phyloP scores from a whole-genome alignment of 768 basidiomycete species.

The Clitopilus hobsonii region DNA sequence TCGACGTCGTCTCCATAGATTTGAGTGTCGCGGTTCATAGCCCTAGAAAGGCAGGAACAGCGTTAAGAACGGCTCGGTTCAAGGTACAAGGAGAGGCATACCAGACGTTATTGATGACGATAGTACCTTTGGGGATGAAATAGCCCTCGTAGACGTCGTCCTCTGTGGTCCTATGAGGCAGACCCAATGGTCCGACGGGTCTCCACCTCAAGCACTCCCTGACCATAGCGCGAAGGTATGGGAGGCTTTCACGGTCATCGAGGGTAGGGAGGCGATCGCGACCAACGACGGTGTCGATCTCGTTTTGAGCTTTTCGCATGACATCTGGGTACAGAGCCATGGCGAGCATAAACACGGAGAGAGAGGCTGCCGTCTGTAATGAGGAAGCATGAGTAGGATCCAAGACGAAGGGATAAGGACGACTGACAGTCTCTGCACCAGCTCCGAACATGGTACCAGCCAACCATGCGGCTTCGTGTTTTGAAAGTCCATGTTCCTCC shows the following conservation, averaged over 20 bases:
- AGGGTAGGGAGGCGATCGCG: constrained; percentile 19
- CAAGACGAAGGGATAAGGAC: background rate
- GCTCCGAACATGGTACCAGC: too few relatives aligned
- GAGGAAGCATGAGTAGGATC: too few relatives aligned
- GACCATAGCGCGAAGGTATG: constrained; percentile 19
- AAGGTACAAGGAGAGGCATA: constrained; percentile 11
- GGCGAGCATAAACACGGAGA: constrained; percentile 19
- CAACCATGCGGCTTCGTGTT: too few relatives aligned
- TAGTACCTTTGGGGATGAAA: constrained; percentile 14
- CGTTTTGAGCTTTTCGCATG: constrained; percentile 19
- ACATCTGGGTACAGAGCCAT: constrained; percentile 22
- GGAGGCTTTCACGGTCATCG: constrained; percentile 15
- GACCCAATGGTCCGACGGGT: constrained; percentile 16
- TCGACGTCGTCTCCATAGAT: constrained; percentile 17
- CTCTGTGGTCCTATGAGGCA: too few relatives aligned
- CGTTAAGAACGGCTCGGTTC: background rate
- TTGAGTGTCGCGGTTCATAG: constrained; percentile 17
- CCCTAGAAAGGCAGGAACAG: constrained; percentile 4
- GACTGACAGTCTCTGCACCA: constrained; percentile 4
- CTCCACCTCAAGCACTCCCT: constrained; percentile 19
- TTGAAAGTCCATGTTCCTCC: too few relatives aligned
- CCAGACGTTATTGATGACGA: constrained; percentile 14
- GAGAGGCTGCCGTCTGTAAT: constrained; percentile 6
- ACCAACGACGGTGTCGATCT: constrained; percentile 24
- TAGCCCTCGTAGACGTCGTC: constrained; percentile 16